Percentiles rank a stretch among this genome's conserved stretches.
Conservation (phyloP, 495 filamentous ascomycete species). For the Elasticomyces elasticus region DNA sequence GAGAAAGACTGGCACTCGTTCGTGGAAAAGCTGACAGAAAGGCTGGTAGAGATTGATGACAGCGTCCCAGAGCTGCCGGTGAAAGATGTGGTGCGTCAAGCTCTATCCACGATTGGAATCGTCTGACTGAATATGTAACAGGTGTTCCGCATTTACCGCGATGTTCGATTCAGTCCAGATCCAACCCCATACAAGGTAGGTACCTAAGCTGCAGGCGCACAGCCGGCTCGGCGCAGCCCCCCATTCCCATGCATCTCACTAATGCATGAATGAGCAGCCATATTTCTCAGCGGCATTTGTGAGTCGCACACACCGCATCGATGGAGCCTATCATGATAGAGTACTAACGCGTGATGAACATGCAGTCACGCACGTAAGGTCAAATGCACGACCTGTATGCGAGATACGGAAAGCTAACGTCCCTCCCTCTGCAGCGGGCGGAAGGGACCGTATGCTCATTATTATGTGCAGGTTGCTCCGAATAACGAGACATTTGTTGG, state of each 20-base stretch:
- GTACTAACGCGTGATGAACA: slow-evolving; percentile 9
- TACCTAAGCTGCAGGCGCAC: slow-evolving; percentile 3
- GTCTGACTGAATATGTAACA: slow-evolving; percentile 19
- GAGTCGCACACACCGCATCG: slow-evolving; percentile 19
- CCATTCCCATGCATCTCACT: not conserved
- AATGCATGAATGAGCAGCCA: slow-evolving; percentile 12
- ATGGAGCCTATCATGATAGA: not conserved
- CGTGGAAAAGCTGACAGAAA: slow-evolving; percentile 56
- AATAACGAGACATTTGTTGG: slow-evolving; percentile 48
- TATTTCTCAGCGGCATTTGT: slow-evolving; percentile 50
- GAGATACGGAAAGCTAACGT: too few species aligned
- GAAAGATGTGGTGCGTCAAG: slow-evolving; percentile 59
- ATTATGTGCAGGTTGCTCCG: slow-evolving; percentile 63
- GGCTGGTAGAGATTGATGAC: slow-evolving; percentile 58
- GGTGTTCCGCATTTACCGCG: slow-evolving; percentile 78
- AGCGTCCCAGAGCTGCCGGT: slow-evolving; percentile 75
- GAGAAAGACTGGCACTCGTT: slow-evolving; percentile 72
- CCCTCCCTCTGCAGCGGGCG: too few species aligned
- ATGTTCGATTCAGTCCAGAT: slow-evolving; percentile 49
- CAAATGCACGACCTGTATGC: too few species aligned
- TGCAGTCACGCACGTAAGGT: slow-evolving; percentile 68
- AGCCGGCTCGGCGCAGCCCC: not conserved
- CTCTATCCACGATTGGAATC: not conserved
- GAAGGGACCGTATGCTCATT: slow-evolving; percentile 77
- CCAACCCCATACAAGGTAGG: slow-evolving; percentile 78